These are phyloP conservation scores for Coprinellus aureogranulatus DNA, from an alignment of 768 basidiomycete species.

Conservation along the genomic window DNA sequence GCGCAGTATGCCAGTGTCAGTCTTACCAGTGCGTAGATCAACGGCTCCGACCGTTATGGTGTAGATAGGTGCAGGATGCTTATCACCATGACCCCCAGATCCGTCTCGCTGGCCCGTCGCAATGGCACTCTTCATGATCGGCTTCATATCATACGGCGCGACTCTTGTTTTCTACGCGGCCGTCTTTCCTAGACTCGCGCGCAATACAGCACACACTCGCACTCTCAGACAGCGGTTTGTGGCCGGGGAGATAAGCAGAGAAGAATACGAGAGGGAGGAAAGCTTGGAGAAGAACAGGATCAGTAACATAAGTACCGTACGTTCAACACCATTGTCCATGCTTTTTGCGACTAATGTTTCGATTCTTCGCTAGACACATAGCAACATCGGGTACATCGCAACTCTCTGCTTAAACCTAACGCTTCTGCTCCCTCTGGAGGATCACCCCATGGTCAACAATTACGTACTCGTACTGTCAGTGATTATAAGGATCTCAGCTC, in stretches of 20 bases:
- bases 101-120: constrained; percentile 71
- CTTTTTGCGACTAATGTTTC: not conserved
- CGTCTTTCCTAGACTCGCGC: constrained; percentile 74
- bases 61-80: no score
- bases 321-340: constrained; percentile 11
- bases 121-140: constrained; percentile 77
- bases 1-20: constrained; percentile 77
- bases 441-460: constrained; percentile 66
- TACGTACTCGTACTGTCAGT: constrained; percentile 69
- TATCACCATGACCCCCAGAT: constrained; percentile 32
- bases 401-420: constrained; percentile 67
- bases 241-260: constrained; percentile 53
- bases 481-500: no score
- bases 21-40: constrained; percentile 53
- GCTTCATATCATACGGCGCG: constrained; percentile 77
- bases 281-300: constrained; percentile 82
- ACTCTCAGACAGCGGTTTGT: constrained; percentile 54
- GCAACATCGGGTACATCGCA: constrained; percentile 71
- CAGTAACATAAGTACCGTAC: constrained; percentile 79
- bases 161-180: constrained; percentile 81
- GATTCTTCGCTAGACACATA: constrained; percentile 55
- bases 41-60: no score
- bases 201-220: constrained; percentile 68
- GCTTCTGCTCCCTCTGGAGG: constrained; percentile 59
- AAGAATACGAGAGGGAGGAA: constrained; percentile 72